Conservation (phyloP, 495 filamentous ascomycete genomes). For the Aspergillus indologenus region DNA sequence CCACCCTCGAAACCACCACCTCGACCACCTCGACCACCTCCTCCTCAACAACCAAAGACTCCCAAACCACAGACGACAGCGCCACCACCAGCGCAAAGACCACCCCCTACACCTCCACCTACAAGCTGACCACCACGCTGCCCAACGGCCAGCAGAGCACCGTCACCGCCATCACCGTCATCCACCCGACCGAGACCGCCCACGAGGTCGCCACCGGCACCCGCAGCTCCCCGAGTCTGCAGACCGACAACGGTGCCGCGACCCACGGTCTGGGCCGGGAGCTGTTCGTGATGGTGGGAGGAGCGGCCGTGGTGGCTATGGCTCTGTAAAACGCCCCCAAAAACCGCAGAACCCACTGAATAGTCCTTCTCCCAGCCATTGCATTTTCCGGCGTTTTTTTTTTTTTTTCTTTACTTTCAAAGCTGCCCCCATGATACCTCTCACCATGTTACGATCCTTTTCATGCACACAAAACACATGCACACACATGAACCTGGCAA, state of each 20-base stretch:
- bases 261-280: constrained; percentile 34
- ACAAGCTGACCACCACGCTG: constrained; percentile 58
- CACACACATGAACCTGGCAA: too few species aligned
- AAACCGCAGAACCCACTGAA: too few species aligned
- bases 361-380: too few species aligned
- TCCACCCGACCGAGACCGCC: constrained; percentile 33
- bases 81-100: constrained; percentile 26
- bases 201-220: constrained; percentile 24
- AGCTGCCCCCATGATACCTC: constrained; percentile 15
- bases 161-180: constrained; percentile 47
- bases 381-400: background rate
- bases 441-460: constrained; percentile 13
- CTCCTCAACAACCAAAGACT: background rate
- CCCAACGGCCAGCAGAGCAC: constrained; percentile 61
- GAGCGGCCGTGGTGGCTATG: constrained; percentile 40
- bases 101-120: constrained; percentile 29
- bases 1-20: constrained; percentile 31
- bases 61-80: constrained; percentile 7
- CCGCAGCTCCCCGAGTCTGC: constrained; percentile 35
- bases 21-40: constrained; percentile 29
- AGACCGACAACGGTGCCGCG: constrained; percentile 37
- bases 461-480: too few species aligned
- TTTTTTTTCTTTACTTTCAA: constrained; percentile 31
- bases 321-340: constrained; percentile 39
- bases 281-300: constrained; percentile 44